These are phyloP conservation scores for Geoglossum glabrum DNA, from an alignment of 495 filamentous ascomycete genomes.

Conservation along the genomic window DNA sequence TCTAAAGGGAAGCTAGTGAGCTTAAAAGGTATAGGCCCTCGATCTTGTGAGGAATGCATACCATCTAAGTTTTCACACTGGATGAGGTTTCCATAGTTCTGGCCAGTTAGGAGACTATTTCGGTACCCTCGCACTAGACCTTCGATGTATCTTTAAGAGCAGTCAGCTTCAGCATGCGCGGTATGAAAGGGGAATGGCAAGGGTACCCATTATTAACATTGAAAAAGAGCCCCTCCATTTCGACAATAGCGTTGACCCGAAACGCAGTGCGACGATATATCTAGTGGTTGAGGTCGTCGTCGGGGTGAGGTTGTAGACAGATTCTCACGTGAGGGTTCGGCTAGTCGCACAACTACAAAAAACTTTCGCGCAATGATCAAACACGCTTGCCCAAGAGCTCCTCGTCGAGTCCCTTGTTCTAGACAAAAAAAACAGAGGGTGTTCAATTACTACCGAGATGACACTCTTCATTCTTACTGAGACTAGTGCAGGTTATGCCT, in stretches of 20 bases:
- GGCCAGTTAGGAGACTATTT: constrained; percentile 72
- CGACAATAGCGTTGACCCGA: constrained; percentile 4
- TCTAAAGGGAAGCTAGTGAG: constrained; percentile 29
- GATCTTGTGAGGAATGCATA: constrained; percentile 20
- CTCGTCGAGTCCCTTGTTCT: neutral
- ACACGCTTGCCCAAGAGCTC: neutral
- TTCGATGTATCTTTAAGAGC: constrained; percentile 60
- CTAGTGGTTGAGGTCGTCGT: neutral
- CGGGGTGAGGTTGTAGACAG: neutral
- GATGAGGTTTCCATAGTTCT: constrained; percentile 87
- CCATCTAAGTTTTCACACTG: constrained; percentile 99
- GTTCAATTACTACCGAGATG: constrained; percentile 25
- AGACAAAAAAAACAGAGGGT: constrained; percentile 3
- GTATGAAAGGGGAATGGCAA: neutral
- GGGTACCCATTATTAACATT: constrained; percentile 84
- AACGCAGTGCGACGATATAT: neutral
- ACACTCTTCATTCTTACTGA: constrained; percentile 71
- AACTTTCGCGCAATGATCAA: neutral
- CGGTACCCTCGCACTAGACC: constrained; percentile 93
- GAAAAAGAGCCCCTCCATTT: constrained; percentile 90
- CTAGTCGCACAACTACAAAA: constrained; percentile 2
- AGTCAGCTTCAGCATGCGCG: neutral
- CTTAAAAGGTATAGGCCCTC: neutral
- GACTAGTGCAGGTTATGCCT: constrained; percentile 88
- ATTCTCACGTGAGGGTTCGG: neutral